phyloP scores from a whole-genome alignment of 805 yeast genomes.

The Wickerhamomyces chambardii region DNA sequence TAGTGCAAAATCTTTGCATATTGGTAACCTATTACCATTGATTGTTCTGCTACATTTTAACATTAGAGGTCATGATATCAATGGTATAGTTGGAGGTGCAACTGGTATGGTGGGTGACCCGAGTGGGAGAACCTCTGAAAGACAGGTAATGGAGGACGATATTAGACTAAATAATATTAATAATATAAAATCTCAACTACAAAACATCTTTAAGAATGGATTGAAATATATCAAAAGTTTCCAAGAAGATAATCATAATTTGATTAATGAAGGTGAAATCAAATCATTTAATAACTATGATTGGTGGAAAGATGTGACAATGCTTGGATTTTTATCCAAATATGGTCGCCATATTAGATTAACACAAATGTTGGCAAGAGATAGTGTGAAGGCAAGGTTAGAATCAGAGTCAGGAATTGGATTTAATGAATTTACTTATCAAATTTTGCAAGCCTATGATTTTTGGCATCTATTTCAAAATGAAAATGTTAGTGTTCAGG shows the following conservation, averaged over 20 bases:
- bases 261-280: conserved; percentile 30
- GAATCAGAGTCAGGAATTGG: conserved; percentile 71
- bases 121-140: conserved; percentile 78
- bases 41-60: conserved; percentile 79
- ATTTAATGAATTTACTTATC: conserved; percentile 91
- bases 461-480: conserved; percentile 69
- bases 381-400: conserved; percentile 73
- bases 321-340: conserved; percentile 69
- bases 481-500: conserved; percentile 59
- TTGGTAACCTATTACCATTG: conserved; percentile 86
- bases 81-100: conserved; percentile 87
- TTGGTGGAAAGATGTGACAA: conserved; percentile 80
- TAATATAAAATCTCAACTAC: conserved; percentile 54
- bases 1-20: conserved; percentile 79
- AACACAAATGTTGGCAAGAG: conserved; percentile 81
- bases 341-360: conserved; percentile 78
- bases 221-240: conserved; percentile 42
- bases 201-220: conserved; percentile 52
- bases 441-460: conserved; percentile 88
- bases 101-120: conserved; percentile 97
- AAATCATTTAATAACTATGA: conserved; percentile 52
- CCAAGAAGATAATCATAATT: conserved; percentile 10
- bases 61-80: conserved; percentile 76
- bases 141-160: conserved; percentile 45
- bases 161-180: conserved; percentile 47